These are phyloP conservation scores for Stenocarpella maydis DNA, from an alignment of 2,329 filamentous ascomycete species.

Conservation along the genomic window DNA sequence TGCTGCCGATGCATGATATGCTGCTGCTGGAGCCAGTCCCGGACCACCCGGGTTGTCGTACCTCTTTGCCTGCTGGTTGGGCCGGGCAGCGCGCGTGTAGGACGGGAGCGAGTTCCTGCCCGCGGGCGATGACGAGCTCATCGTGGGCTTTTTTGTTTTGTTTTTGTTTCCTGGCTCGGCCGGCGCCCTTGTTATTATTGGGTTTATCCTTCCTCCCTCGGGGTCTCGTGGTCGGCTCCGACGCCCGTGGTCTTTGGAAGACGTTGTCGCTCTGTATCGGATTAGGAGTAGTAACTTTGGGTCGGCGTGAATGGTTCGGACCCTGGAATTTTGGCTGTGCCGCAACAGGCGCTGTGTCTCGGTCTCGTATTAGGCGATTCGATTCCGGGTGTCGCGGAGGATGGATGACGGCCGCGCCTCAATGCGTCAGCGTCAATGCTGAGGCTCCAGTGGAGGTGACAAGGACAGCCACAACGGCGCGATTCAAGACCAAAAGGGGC, in stretches of 20 bases:
- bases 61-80: neutral
- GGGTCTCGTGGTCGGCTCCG: neutral
- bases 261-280: neutral
- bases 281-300: neutral
- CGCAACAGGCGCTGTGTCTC: constrained; percentile 3
- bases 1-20: neutral
- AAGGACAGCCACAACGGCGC: neutral
- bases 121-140: constrained; percentile 8
- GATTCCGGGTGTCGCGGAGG: neutral
- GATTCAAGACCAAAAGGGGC: neutral
- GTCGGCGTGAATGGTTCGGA: neutral
- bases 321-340: neutral
- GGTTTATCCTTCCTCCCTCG: neutral
- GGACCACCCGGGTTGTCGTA: neutral
- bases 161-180: too few species aligned
- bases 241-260: neutral
- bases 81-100: constrained; percentile 11
- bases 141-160: neutral
- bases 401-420: constrained; percentile 7
- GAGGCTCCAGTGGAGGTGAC: neutral
- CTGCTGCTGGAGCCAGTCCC: neutral
- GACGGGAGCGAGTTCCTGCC: constrained; percentile 16
- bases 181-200: constrained; percentile 7
- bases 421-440: constrained; percentile 20
- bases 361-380: constrained; percentile 1